These are phyloP conservation scores for Fusarium annulatum DNA, from an alignment of 2,329 filamentous ascomycete genomes.

Conservation along the genomic window DNA sequence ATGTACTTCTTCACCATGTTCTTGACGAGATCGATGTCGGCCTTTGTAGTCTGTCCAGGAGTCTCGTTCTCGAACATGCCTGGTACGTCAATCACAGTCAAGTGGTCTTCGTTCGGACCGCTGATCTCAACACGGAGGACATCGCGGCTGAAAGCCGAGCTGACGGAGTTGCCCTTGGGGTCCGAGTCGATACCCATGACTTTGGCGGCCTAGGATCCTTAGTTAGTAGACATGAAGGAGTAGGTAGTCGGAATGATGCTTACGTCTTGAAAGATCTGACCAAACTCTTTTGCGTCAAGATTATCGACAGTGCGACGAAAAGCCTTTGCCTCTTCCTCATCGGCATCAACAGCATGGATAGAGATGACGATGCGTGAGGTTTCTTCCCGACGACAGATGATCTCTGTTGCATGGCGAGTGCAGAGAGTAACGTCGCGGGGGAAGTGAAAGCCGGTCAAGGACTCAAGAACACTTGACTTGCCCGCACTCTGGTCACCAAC, in stretches of 20 bases:
- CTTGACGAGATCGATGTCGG: slow-evolving; percentile 58
- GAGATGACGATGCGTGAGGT: slow-evolving; percentile 31
- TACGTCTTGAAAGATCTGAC: slow-evolving; percentile 49
- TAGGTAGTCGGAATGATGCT: too few species aligned
- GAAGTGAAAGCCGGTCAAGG: slow-evolving; percentile 61
- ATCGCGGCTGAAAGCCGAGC: slow-evolving; percentile 58
- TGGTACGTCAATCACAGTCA: slow-evolving; percentile 66
- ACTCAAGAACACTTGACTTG: slow-evolving; percentile 87
- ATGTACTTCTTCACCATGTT: slow-evolving; percentile 62
- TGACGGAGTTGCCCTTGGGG: too few species aligned
- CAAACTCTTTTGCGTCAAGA: slow-evolving; percentile 40
- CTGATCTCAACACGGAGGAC: slow-evolving; percentile 54
- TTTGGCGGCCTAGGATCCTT: too few species aligned
- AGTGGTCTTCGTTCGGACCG: slow-evolving; percentile 57
- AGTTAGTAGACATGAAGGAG: too few species aligned
- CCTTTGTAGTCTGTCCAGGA: slow-evolving; percentile 54
- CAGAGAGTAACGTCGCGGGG: slow-evolving; percentile 58
- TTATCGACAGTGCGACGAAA: slow-evolving; percentile 44
- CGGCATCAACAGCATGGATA: slow-evolving; percentile 48
- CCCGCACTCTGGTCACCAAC: slow-evolving; percentile 88
- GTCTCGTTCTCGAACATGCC: slow-evolving; percentile 58
- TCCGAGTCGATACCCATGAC: too few species aligned
- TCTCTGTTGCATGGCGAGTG: slow-evolving; percentile 62
- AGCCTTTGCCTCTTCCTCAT: slow-evolving; percentile 6
- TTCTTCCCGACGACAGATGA: slow-evolving; percentile 49